A percentile compares a stretch with the other conserved stretches of the same genome.
phyloP scores from a whole-genome alignment of 129 eudicot genomes.

The Centaurea solstitialis region DNA sequence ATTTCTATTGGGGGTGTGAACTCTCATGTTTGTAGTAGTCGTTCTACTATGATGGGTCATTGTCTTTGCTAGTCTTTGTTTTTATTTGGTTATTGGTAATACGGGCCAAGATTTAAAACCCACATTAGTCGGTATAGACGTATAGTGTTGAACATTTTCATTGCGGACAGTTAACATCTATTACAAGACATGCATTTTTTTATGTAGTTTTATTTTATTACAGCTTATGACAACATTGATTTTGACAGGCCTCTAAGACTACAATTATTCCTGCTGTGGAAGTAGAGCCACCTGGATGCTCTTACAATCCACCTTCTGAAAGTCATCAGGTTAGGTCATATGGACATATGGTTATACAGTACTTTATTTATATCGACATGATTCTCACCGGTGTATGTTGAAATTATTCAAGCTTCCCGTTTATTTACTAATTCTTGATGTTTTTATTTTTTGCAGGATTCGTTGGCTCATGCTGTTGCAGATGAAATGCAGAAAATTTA shows the following conservation, averaged over 20 bases:
- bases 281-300: conserved; percentile 90
- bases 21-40: not conserved
- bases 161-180: not conserved
- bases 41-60: not conserved
- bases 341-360: conserved; percentile 52
- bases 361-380: not conserved
- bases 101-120: not conserved
- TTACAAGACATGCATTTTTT: not conserved
- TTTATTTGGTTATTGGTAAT: conserved; percentile 6
- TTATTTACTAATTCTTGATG: not conserved
- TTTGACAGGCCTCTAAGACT: conserved; percentile 51
- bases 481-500: conserved; percentile 96
- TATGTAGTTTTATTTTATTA: conserved; percentile 5
- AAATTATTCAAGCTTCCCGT: not conserved
- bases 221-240: not conserved
- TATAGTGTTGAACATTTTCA: not conserved
- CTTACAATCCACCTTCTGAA: conserved; percentile 77
- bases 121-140: not conserved
- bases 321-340: conserved; percentile 89
- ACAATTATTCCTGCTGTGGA: conserved; percentile 84
- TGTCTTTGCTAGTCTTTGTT: not conserved
- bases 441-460: conserved; percentile 41
- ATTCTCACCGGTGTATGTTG: not conserved
- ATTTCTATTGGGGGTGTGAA: not conserved
- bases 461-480: conserved; percentile 83